Percentiles rank a stretch among this genome's conserved stretches.
Evolutionary conservation across 2,329 filamentous ascomycete species (phyloP).

Genomic region (Dactylonectria macrodidyma): DNA sequence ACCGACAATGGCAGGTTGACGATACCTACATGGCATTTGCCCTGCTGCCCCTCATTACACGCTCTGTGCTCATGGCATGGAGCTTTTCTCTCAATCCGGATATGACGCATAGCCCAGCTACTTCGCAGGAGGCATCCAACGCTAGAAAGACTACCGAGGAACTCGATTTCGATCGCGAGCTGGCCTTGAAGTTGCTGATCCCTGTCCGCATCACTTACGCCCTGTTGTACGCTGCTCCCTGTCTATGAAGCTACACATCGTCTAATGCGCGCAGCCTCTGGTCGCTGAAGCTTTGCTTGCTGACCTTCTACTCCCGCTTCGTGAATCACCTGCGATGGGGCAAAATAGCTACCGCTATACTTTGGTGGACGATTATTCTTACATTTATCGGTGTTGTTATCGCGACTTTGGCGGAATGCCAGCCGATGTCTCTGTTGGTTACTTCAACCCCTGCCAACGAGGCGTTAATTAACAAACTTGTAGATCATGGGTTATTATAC

Average conservation of each 20-base stretch:
- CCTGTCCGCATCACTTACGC: slow-evolving; percentile 49
- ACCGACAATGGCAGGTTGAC: slow-evolving; percentile 50
- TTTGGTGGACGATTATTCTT: too few relatives aligned
- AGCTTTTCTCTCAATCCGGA: slow-evolving; percentile 47
- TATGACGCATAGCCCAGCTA: slow-evolving; percentile 34
- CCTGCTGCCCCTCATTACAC: slow-evolving; percentile 48
- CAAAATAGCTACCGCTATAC: slow-evolving; percentile 18
- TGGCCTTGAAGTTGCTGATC: slow-evolving; percentile 47
- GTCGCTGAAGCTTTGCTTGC: slow-evolving; percentile 48
- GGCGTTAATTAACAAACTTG: too few relatives aligned
- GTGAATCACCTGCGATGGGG: slow-evolving; percentile 44
- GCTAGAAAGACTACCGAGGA: background rate
- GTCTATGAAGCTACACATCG: rapidly evolving
- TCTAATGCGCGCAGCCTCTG: slow-evolving; percentile 42
- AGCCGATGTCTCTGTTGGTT: too few relatives aligned
- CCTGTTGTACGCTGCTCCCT: slow-evolving; percentile 42
- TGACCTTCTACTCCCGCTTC: slow-evolving; percentile 51
- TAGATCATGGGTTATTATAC: too few relatives aligned
- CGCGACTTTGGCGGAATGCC: too few relatives aligned
- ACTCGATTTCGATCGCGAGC: slow-evolving; percentile 39
- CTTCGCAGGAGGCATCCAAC: too few relatives aligned
- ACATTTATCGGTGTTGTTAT: too few relatives aligned
- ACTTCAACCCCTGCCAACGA: too few relatives aligned
- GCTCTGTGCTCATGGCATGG: slow-evolving; percentile 42
- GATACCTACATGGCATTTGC: slow-evolving; percentile 52